phyloP scores from a whole-genome alignment of 495 filamentous ascomycete species.

The Choiromyces venosus region DNA sequence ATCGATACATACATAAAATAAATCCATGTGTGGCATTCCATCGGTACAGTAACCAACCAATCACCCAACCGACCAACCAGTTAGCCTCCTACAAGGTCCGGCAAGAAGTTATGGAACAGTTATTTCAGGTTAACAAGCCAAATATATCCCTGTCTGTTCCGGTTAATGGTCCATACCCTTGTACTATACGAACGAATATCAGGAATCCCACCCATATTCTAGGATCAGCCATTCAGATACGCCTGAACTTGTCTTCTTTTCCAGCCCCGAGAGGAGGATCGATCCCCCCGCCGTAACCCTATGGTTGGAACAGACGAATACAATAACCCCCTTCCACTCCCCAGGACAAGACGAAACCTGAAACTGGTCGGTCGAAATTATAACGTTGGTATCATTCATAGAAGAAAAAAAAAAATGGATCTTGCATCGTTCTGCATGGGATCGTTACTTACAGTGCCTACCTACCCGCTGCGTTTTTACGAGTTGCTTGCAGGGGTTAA shows the following conservation, averaged over 20 bases:
- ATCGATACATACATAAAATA: background rate
- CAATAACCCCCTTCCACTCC: no score
- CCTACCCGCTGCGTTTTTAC: background rate
- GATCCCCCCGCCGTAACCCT: background rate
- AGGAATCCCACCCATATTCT: background rate
- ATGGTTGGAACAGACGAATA: background rate
- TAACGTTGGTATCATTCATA: no score
- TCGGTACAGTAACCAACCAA: no score
- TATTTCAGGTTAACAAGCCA: no score
- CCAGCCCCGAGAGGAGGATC: background rate
- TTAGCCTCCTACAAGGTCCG: no score
- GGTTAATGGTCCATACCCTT: no score
- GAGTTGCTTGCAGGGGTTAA: background rate
- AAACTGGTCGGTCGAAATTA: conserved; percentile 4
- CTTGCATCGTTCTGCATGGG: conserved; percentile 4
- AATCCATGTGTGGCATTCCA: background rate
- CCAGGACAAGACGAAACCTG: conserved; percentile 1
- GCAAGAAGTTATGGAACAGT: no score
- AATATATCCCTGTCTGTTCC: no score
- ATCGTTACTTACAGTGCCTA: no score
- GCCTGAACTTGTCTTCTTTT: background rate
- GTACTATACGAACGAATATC: no score
- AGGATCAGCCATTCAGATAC: background rate
- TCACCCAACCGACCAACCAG: no score
- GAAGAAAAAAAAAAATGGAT: no score